Base-by-base conservation (phyloP, 2,329 filamentous ascomycete species). In the Xylaria sp. region DNA sequence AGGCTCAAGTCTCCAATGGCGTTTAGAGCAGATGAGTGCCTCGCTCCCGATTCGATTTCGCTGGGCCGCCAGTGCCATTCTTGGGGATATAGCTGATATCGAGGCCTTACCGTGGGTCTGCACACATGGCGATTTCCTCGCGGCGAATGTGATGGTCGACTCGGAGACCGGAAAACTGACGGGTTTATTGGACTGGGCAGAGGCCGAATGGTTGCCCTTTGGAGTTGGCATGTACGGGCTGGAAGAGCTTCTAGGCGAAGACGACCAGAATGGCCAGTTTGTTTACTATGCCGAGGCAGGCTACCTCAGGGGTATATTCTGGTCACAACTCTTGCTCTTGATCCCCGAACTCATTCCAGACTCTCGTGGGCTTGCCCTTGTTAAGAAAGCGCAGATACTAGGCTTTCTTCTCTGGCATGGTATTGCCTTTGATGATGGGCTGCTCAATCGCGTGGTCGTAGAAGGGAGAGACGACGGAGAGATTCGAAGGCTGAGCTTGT, bases 151-250 rank as follows among this genome's bases (percentile, higher is more conserved):
- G 49, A 76, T 87, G 67, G 75, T 85, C 0, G 72, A 78, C 55
- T 66, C 72, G 0, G 58, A 70, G 1, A 76, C 75, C 0, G 81
- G 80, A 56, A 57, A 65, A 2, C 67, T 87, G 6, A 74, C 67
- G 0, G 86, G 84, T 1, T 60, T 88, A 0, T 75, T 88, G 0
- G 86, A 88, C 67, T 88, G 85, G 85, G 82, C 83, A 0, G 85
- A 88, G 67, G 83, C 80, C 0, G 84, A 87, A 67, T 78, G 74
- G 60, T 68, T 86, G 7, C 84, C 84, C 0, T 84, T 86, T 64
- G 85, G 85, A 0, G 75, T 81, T 2, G 80, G 79, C 30, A 69
- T 86, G 49, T 87, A 86, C 64, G 84, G 84, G 0, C 70, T 87
- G 0, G 84, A 88, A 67, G 79, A 84, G 69, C 67, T 87, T 0